These are phyloP conservation scores for Purpureocillium lavendulum DNA, from an alignment of 2,329 filamentous ascomycete species.

Conservation along the genomic window DNA sequence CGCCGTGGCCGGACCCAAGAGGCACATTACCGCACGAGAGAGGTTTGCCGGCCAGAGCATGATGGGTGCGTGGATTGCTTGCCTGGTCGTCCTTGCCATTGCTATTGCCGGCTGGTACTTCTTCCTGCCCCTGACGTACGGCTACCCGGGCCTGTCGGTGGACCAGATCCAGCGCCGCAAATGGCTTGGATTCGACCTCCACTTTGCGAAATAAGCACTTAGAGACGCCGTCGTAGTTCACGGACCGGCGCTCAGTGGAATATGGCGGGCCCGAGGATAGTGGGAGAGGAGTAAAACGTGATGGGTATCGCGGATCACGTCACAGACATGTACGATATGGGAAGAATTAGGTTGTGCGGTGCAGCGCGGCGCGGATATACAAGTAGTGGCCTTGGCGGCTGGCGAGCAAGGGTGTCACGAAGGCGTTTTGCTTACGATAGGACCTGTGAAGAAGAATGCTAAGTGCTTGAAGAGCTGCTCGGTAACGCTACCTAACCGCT, in stretches of 20 bases:
- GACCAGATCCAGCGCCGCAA: conserved; percentile 75
- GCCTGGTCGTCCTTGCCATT: conserved; percentile 56
- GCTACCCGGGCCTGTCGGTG: conserved; percentile 78
- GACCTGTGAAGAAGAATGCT: too few species aligned
- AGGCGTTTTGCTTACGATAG: too few species aligned
- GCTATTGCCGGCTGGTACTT: conserved; percentile 78
- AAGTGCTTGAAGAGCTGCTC: too few species aligned
- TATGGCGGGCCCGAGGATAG: too few species aligned
- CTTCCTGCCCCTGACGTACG: conserved; percentile 93
- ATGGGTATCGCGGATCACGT: too few species aligned
- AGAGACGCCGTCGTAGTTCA: neutral
- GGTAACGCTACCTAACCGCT: too few species aligned
- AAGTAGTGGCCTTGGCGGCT: neutral
- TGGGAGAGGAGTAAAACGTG: too few species aligned
- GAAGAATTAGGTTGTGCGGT: too few species aligned
- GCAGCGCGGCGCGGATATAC: neutral
- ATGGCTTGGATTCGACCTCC: conserved; percentile 94
- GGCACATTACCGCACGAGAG: conserved; percentile 71
- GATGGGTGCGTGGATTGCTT: conserved; percentile 70
- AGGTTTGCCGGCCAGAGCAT: conserved; percentile 73
- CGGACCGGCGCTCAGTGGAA: too few species aligned
- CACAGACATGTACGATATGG: too few species aligned
- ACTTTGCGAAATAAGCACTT: conserved; percentile 81
- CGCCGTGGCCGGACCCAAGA: conserved; percentile 30
- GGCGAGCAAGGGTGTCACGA: too few species aligned